Base-by-base conservation (phyloP, 495 filamentous ascomycete species). In the Cercophora newfieldiana region DNA sequence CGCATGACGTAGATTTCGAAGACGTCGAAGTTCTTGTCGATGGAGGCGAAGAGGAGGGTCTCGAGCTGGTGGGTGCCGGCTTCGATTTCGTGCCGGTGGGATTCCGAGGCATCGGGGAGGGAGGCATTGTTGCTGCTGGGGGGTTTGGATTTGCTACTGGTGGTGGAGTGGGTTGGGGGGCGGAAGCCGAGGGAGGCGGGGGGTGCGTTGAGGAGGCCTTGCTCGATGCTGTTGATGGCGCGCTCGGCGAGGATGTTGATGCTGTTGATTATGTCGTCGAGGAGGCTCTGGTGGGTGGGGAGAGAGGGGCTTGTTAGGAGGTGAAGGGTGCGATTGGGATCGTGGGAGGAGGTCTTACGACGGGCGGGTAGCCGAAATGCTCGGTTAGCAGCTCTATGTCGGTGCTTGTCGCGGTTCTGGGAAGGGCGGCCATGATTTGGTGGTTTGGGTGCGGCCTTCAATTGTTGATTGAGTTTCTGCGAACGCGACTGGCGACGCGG, bases 261-360 rank as follows among this genome's bases (percentile, higher is more conserved):
- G 65, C 89, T 88, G 82, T 99, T 97, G 80, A 98, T 97, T 66
- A 99, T 91, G 74, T 98, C 95, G 83, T 99, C 95, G 74, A 99
- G 89, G 24, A 99, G 86, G 66, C 90, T 90, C 94, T 97, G 70
- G 26, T 37, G 16, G 21, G 28, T 37, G 24, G 61, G n/a, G 30
- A 14, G 47, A n/a, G n/a, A n/a, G n/a, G n/a, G n/a, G n/a, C n/a
- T n/a, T n/a, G n/a, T 71, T 68, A 70, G 66, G 51, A 7, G 16
- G 51, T 12, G 18, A 37, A 22, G 59, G 29, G 33, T 53, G 7
- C 24, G 5, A n/a, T 65, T 53, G 26, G 48, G 47, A 25, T 21
- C 16, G 24, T 26, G 16, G 25, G 30, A 48, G 22, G 16, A 12
- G 18, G 19, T 18, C 88, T 77, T 75, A 97, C 94, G 66, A 97